Conservation (phyloP, 495 filamentous ascomycete genomes). For the Neurospora tetraspora region DNA sequence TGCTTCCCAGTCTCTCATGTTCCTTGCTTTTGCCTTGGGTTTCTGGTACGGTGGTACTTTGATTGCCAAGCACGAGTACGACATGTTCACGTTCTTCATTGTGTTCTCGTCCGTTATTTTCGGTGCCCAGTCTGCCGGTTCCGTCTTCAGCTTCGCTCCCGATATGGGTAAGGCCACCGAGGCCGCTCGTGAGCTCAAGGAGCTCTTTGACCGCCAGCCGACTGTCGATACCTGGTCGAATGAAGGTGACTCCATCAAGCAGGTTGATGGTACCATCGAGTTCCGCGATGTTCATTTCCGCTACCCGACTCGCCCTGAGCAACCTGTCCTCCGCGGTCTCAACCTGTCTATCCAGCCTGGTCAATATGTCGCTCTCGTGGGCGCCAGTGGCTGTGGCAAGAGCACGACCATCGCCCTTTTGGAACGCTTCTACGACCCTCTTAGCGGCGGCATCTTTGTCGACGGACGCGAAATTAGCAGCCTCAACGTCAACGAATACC, state of each 20-base stretch:
- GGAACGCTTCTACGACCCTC: slow-evolving; percentile 56
- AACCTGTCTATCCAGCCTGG: slow-evolving; percentile 54
- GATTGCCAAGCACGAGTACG: slow-evolving; percentile 59
- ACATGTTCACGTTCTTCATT: slow-evolving; percentile 75
- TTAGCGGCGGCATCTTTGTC: slow-evolving; percentile 46
- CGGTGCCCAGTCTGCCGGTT: slow-evolving; percentile 29
- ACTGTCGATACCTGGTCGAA: slow-evolving; percentile 54
- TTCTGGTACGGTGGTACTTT: slow-evolving; percentile 73
- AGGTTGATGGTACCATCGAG: slow-evolving; percentile 45
- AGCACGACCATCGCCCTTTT: slow-evolving; percentile 60
- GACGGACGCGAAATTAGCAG: slow-evolving; percentile 44
- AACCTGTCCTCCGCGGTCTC: slow-evolving; percentile 43
- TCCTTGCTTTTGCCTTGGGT: slow-evolving; percentile 76
- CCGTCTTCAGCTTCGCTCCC: slow-evolving; percentile 28
- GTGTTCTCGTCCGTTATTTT: slow-evolving; percentile 51
- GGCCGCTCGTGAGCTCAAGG: slow-evolving; percentile 26
- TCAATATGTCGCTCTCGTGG: slow-evolving; percentile 63
- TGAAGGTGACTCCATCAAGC: slow-evolving; percentile 50
- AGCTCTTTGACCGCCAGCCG: slow-evolving; percentile 29
- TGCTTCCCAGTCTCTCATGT: slow-evolving; percentile 66
- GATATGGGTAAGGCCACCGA: slow-evolving; percentile 31
- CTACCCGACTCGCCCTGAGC: slow-evolving; percentile 50
- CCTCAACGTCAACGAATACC: slow-evolving; percentile 44
- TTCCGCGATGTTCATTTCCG: slow-evolving; percentile 52
- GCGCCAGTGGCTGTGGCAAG: slow-evolving; percentile 67